Conservation (phyloP, 495 filamentous ascomycete species). For the Hyaloscypha bicolor region DNA sequence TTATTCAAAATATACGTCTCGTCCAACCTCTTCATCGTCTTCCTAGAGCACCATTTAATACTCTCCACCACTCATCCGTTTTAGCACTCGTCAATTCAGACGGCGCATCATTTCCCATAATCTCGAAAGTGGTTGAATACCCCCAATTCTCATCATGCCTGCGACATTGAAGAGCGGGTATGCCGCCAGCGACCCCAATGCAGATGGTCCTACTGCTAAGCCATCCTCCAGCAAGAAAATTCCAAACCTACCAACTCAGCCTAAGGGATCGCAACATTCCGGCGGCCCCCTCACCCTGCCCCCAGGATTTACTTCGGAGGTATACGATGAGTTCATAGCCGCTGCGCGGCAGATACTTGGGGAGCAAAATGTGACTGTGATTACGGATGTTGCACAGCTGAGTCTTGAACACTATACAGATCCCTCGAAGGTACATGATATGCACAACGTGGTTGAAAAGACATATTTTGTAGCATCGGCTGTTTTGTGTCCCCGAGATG, state of each 20-base stretch:
- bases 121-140: no score
- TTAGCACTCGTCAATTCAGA: no score
- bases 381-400: constrained; percentile 20
- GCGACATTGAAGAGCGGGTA: no score
- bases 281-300: constrained; percentile 19
- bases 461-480: constrained; percentile 42
- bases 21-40: no score
- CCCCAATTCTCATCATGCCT: no score
- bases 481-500: constrained; percentile 43
- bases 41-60: no score
- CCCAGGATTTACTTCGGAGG: constrained; percentile 17
- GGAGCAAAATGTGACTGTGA: constrained; percentile 32
- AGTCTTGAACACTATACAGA: constrained; percentile 32
- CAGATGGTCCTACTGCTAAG: no score
- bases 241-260: neutral
- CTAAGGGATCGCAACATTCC: neutral
- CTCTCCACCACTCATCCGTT: no score
- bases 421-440: constrained; percentile 33
- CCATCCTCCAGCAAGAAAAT: neutral
- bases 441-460: constrained; percentile 31
- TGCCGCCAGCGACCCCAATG: no score
- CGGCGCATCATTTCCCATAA: no score
- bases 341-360: constrained; percentile 9
- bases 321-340: constrained; percentile 20
- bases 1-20: no score